Evolutionary conservation across 345 rosid genomes (phyloP).

Genomic region (Alliaria petiolata): DNA sequence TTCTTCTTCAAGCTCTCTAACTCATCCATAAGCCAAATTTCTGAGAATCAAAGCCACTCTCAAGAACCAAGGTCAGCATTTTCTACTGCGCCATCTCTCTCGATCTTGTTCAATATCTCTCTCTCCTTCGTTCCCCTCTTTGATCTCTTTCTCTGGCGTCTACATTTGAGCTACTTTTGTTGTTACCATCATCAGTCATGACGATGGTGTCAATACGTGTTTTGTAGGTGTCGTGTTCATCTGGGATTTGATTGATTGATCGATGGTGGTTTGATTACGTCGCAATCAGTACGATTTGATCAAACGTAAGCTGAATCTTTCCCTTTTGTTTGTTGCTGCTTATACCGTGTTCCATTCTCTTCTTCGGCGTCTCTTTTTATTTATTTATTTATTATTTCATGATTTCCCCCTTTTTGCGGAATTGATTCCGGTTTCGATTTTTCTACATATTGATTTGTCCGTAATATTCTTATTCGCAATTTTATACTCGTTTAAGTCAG

Average conservation of each 20-base stretch:
- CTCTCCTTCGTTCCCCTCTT: not conserved
- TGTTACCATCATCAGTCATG: not conserved
- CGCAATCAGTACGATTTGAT: constrained; percentile 9
- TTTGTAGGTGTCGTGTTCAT: not conserved
- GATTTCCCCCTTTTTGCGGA: constrained; percentile 20
- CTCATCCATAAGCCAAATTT: constrained; percentile 5
- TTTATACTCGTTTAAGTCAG: not conserved
- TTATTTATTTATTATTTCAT: not conserved
- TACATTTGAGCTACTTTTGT: constrained; percentile 15
- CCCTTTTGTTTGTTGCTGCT: not conserved
- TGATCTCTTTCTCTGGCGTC: constrained; percentile 1
- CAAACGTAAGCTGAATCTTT: constrained; percentile 41
- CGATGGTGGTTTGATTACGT: not conserved
- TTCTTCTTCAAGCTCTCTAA: constrained; percentile 6
- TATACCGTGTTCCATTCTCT: too few species aligned
- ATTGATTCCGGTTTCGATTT: constrained; percentile 12
- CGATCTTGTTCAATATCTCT: not conserved
- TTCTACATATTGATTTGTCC: not conserved
- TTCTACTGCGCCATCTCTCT: not conserved
- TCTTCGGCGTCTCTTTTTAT: not conserved
- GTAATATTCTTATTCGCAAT: constrained; percentile 2
- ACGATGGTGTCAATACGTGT: not conserved
- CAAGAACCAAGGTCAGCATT: constrained; percentile 25
- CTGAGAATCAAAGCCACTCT: constrained; percentile 5
- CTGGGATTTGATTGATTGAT: not conserved